Evolutionary conservation across 164 flowering plant genomes (phyloP).

Genomic region (Vitis amurensis): DNA sequence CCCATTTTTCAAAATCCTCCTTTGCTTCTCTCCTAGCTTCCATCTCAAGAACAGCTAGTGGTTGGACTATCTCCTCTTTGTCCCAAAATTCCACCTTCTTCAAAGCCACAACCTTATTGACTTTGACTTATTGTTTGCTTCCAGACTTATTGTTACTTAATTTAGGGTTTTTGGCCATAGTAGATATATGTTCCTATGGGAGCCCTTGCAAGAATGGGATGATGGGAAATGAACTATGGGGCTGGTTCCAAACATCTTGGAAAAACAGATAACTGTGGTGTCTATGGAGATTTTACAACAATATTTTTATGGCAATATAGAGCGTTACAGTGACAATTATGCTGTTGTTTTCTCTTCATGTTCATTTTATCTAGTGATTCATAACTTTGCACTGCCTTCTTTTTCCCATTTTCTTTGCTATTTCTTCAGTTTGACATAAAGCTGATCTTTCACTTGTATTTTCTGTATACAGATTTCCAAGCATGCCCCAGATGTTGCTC

Average conservation of each 20-base stretch:
- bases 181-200: too few species aligned
- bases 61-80: too few species aligned
- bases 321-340: background rate
- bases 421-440: background rate
- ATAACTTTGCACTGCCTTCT: background rate
- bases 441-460: background rate
- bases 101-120: too few species aligned
- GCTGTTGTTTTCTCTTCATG: background rate
- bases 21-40: too few species aligned
- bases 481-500: conserved; percentile 46
- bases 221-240: background rate
- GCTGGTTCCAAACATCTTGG: background rate
- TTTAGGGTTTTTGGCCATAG: too few species aligned
- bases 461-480: conserved; percentile 51
- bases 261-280: background rate
- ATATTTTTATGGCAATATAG: background rate
- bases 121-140: too few species aligned
- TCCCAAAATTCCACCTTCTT: too few species aligned
- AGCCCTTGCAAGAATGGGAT: background rate
- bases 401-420: background rate
- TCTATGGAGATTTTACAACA: background rate
- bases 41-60: too few species aligned
- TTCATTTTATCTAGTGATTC: background rate
- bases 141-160: too few species aligned
- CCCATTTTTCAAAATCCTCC: too few species aligned